Evolutionary conservation across 2,329 filamentous ascomycete species (phyloP), one percentile per base, ranked within the genome.

Genomic region (Pleurostoma richardsiae): DNA sequence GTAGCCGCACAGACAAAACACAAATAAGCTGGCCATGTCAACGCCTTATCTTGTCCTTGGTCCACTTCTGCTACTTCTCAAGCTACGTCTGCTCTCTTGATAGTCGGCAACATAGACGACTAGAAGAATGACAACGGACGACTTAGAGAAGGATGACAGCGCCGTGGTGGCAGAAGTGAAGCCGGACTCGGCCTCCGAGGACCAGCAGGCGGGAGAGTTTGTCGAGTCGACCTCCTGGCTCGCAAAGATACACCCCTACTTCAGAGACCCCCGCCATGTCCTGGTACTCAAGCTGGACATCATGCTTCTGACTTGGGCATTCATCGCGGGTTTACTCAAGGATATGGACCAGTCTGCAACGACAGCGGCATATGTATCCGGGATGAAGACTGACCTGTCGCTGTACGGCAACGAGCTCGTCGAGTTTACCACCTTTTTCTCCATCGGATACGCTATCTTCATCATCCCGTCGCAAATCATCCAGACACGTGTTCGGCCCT

Each of bases 341-440:
- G 64, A 67, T 41, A 63, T 67, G 61, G 63, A 67, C 38, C 64
- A 67, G 47, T 62, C 60, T 3, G 62, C 63, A 1, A 66, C 64
- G 0, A 67, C 64, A 0, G 60, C 63, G 29, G 63, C 63, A 0
- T 66, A 64, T 43, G 62, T 69, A 2, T 65, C 64, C 1, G 70
- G 70, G 28, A 70, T 65, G 59, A 39, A 40, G n/a, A 39, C 41
- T 28, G 27, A 39, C 30, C 40, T 46, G 31, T 39, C 39, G 6
- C 31, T 46, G 6, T 46, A 46, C 30, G 44, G 44, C 7, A 46
- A 46, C 19, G 44, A 42, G 29, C 44, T 46, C n/a, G 44, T 46
- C 27, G 41, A 42, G 40, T 46, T 46, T 19, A 50, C 42, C 2
- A 47, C 45, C 1, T 47, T 39, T 10, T 47, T 47, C 28, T 47